A percentile compares a stretch with the other conserved stretches of the same genome.
These are phyloP conservation scores for Cerrena zonata DNA, from an alignment of 1,284 basidiomycete genomes.

Conservation along the genomic window DNA sequence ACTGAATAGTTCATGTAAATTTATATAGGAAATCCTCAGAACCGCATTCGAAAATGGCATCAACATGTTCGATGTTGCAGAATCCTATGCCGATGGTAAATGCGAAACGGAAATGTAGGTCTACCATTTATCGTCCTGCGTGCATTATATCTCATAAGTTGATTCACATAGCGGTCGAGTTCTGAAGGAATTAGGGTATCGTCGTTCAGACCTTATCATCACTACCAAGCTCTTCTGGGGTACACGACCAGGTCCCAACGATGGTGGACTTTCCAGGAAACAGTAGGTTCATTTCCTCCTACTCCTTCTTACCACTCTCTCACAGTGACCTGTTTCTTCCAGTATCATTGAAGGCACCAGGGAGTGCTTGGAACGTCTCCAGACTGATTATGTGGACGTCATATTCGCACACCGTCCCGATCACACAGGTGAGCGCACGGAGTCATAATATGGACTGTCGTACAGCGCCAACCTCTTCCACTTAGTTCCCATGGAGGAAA, in stretches of 20 bases:
- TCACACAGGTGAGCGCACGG: slow-evolving; percentile 35
- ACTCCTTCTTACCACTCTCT: not conserved
- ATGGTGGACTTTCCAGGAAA: slow-evolving; percentile 63
- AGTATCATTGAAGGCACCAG: slow-evolving; percentile 76
- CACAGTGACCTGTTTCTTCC: not conserved
- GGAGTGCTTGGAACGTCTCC: slow-evolving; percentile 64
- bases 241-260: slow-evolving; percentile 51
- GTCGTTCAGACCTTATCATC: slow-evolving; percentile 68
- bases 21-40: slow-evolving; percentile 51
- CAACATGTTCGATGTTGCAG: slow-evolving; percentile 67
- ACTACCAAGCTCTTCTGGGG: slow-evolving; percentile 68
- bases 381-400: slow-evolving; percentile 74
- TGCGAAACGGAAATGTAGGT: slow-evolving; percentile 64
- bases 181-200: slow-evolving; percentile 70
- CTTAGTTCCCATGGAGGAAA: slow-evolving; percentile 61
- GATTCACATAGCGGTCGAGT: slow-evolving; percentile 56
- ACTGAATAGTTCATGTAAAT: not conserved
- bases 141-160: not conserved
- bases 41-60: slow-evolving; percentile 62
- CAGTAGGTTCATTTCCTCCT: slow-evolving; percentile 48
- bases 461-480: not conserved
- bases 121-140: too few species aligned
- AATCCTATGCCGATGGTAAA: slow-evolving; percentile 64
- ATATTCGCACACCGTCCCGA: slow-evolving; percentile 62
- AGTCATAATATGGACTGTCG: not conserved